Evolutionary conservation across 2,329 filamentous ascomycete genomes (phyloP).

Genomic region (Beauveria bassiana): DNA sequence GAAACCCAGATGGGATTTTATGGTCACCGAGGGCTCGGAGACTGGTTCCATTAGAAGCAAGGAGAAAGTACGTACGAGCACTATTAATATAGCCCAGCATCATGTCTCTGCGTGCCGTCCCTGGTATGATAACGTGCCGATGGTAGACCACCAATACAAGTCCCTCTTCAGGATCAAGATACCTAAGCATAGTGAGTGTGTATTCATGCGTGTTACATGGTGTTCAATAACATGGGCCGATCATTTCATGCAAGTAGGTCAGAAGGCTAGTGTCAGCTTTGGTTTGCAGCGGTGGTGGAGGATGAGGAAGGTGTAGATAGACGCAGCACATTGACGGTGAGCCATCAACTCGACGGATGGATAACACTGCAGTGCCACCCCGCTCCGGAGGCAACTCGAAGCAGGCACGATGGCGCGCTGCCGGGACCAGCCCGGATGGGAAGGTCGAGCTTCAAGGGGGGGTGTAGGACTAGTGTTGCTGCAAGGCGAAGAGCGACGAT

Average conservation of each 20-base stretch:
- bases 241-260: not conserved
- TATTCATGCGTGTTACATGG: not conserved
- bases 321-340: not conserved
- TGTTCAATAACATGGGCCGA: not conserved
- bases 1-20: not conserved
- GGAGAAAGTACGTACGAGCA: not conserved
- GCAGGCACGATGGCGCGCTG: not conserved
- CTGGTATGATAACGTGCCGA: not conserved
- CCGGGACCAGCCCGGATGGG: not conserved
- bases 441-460: not conserved
- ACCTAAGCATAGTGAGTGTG: not conserved
- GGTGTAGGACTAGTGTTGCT: not conserved
- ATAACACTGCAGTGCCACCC: not conserved
- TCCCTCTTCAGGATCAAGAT: not conserved
- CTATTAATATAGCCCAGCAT: slow-evolving; percentile 4
- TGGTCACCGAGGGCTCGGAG: not conserved
- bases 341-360: too few species aligned
- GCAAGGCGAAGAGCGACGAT: not conserved
- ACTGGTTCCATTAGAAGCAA: not conserved
- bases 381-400: not conserved
- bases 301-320: not conserved
- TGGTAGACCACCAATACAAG: not conserved
- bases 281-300: not conserved
- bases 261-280: not conserved
- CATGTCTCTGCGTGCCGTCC: not conserved